A percentile compares a stretch with the other conserved stretches of the same genome.
These are phyloP conservation scores for Gracilariopsis chorda DNA, from an alignment of 23 red algal species.

Conservation along the genomic window DNA sequence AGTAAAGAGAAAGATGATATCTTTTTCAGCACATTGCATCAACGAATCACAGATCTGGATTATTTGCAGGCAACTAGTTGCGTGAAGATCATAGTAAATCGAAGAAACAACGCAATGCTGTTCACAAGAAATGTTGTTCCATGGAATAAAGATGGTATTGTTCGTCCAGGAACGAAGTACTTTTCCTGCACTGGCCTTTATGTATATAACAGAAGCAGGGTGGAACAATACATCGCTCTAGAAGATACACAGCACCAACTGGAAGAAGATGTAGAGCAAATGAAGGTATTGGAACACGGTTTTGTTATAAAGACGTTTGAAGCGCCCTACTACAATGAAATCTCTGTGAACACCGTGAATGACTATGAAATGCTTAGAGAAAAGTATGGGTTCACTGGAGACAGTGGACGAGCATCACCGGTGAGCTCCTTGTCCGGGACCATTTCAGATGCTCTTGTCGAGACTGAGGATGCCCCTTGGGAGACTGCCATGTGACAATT, in stretches of 20 bases:
- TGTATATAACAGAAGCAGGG: conserved; percentile 22
- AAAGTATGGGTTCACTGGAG: background rate
- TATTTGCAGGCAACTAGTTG: conserved; percentile 39
- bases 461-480: background rate
- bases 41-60: conserved; percentile 36
- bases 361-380: conserved; percentile 14
- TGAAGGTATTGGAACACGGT: conserved; percentile 50
- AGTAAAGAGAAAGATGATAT: conserved; percentile 11
- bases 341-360: conserved; percentile 29
- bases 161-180: conserved; percentile 16
- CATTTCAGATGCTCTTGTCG: background rate
- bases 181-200: conserved; percentile 48
- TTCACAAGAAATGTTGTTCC: conserved; percentile 50
- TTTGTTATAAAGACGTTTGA: conserved; percentile 44
- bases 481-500: too few species aligned
- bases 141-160: conserved; percentile 44
- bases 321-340: conserved; percentile 40
- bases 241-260: conserved; percentile 54
- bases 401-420: conserved; percentile 20
- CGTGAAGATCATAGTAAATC: conserved; percentile 43
- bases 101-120: conserved; percentile 47
- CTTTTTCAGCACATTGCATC: conserved; percentile 41
- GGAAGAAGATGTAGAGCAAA: conserved; percentile 53
- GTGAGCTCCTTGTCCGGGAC: conserved; percentile 30
- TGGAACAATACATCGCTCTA: conserved; percentile 36